phyloP scores from a whole-genome alignment of 2,329 filamentous ascomycete species.

The Colletotrichum nymphaeae region DNA sequence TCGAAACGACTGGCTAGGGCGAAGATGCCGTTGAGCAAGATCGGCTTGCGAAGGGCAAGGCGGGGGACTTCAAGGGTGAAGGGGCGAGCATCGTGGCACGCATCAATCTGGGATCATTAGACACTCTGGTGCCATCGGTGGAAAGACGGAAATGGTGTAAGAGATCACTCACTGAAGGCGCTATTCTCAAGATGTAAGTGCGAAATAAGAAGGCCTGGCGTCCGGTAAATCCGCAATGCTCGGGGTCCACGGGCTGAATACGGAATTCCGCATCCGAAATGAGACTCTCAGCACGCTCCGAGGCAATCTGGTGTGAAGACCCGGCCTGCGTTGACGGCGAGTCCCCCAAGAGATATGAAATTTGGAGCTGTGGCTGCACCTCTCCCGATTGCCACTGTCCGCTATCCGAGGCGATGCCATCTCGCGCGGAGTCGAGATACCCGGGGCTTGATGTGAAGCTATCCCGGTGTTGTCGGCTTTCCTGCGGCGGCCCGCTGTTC shows the following conservation, averaged over 20 bases:
- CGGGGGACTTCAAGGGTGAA: slow-evolving; percentile 59
- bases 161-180: slow-evolving; percentile 11
- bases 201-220: slow-evolving; percentile 26
- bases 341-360: slow-evolving; percentile 21
- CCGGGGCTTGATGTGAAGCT: slow-evolving; percentile 2
- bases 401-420: background rate
- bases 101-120: slow-evolving; percentile 14
- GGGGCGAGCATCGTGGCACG: slow-evolving; percentile 42
- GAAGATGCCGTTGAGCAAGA: slow-evolving; percentile 59
- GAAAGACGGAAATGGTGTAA: no score
- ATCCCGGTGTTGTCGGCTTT: background rate
- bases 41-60: slow-evolving; percentile 56
- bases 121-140: no score
- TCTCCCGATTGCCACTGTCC: background rate
- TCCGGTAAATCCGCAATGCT: slow-evolving; percentile 20
- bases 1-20: slow-evolving; percentile 58
- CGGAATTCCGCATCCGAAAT: background rate
- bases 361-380: slow-evolving; percentile 25
- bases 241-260: background rate
- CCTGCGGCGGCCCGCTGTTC: slow-evolving; percentile 10
- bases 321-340: slow-evolving; percentile 15
- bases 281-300: background rate
- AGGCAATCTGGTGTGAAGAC: background rate
- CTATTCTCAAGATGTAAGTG: slow-evolving; percentile 29
- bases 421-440: slow-evolving; percentile 2